Evolutionary conservation across 2,329 filamentous ascomycete species (phyloP), one percentile per base, ranked within the genome.

Genomic region (Apiospora marii): DNA sequence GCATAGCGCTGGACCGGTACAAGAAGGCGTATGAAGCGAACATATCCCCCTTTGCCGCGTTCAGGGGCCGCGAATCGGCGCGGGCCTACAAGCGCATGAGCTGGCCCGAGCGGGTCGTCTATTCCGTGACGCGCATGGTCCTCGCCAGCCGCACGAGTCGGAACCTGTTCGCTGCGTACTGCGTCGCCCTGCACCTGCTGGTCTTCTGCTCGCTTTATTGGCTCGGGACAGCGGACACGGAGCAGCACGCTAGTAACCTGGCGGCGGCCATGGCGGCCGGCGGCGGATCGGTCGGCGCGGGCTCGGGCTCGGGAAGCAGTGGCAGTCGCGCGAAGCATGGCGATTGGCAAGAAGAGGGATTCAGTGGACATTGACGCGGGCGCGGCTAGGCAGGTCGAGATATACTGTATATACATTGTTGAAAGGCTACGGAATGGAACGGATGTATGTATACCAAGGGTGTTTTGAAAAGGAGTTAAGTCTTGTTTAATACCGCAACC

Each of bases 31-130:
- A 99, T 84, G 96, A 99, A 84, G 94, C 93, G 58, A 97, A 96
- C 79, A 92, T 99, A 68, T 98, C 95, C 14, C 96, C 96, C 0
- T 99, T 99, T 81, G 95, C 96, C 37, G 95, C 95, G 3, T 99
- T 99, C 85, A 89, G 96, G 64, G 95, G 96, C n/a, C 90, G 96
- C 70, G 97, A 99, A 84, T 95, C 93, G 49, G 92, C 94, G 8
- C 88, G 97, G 68, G 96, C 96, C 1, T 95, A 98, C 82, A 94
- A 95, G 79, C 91, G 95, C 58, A 97, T 99, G 95, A 96, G 92
- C 78, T 85, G 98, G 12, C 95, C 95, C 0, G 96, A 99, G 83
- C 88, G 96, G 51, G 90, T 94, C 68, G 93, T 99, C 4, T 97
- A 97, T 83, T 95, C 95, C 46, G 88, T 98, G 70, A 98, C 96